Evolutionary conservation across 1,284 basidiomycete genomes (phyloP), one percentile per base, ranked within the genome.

Genomic region (Cutaneotrichosporon sp.): DNA sequence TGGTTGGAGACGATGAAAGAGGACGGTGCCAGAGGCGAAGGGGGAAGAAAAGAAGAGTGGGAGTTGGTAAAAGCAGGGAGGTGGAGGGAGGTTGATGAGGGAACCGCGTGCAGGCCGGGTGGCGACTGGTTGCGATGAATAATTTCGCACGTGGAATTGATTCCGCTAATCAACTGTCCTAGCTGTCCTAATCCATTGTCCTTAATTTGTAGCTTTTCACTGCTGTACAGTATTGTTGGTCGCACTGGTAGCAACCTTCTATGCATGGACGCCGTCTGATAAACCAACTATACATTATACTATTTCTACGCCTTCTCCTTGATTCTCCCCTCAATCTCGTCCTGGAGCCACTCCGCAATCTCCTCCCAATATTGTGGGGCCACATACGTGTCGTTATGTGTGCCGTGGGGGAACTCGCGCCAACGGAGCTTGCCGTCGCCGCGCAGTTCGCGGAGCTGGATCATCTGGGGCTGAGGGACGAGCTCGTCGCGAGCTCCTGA

Each of bases 391-490:
- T 87, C 83, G 65, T 87, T 91, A 67, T 91, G 88, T 14, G 76
- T 78, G 3, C 87, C 88, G 22, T 77, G 59, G 10, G 42, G 19
- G 17, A 88, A 87, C 56, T 85, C 81, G 55, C 81, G 75, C 72
- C 81, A 85, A 59, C 63, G 51, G 41, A 47, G 48, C 51, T 61
- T 79, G 17, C 80, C 81, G 35, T 77, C 75, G 3, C 19, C 50
- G n/a, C 67, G 77, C 39, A 84, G 77, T 57, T 82, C 79, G 79
- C 83, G 87, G 2, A 97, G 77, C 1, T 80, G 79, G 19, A 79
- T 78, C 92, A 97, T 97, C 63, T 97, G 91, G 49, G 80, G 75
- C 10, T 80, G 83, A 2, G 90, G 91, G 0, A 97, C 88, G 12
- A 97, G 79, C 64, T 91, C 86, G 66, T 97, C 94, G 47, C 75